phyloP scores from a whole-genome alignment of 345 rosid genomes.

The Nasturtium officinale region DNA sequence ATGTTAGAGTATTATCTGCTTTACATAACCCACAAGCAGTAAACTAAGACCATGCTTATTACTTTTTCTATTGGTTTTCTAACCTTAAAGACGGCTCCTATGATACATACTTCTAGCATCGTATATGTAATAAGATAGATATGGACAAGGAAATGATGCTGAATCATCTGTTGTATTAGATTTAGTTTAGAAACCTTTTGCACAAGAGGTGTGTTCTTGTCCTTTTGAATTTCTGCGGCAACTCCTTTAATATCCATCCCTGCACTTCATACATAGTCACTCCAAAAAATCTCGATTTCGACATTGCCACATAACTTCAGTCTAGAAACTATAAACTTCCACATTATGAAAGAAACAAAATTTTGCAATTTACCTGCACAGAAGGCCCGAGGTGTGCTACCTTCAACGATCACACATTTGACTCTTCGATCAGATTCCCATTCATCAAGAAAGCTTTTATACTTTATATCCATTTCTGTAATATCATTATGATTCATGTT shows the following conservation, averaged over 20 bases:
- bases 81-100: conserved; percentile 2
- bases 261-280: conserved; percentile 57
- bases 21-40: conserved; percentile 80
- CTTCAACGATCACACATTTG: conserved; percentile 77
- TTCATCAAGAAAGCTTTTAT: conserved; percentile 73
- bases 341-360: background rate
- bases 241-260: conserved; percentile 95
- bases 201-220: conserved; percentile 74
- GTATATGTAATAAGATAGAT: background rate
- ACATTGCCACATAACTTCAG: background rate
- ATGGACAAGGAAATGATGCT: conserved; percentile 3
- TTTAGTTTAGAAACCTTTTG: conserved; percentile 56
- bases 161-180: conserved; percentile 32
- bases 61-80: background rate
- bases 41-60: conserved; percentile 50
- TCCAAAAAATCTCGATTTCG: conserved; percentile 24
- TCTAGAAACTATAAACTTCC: conserved; percentile 24
- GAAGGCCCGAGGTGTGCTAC: conserved; percentile 79
- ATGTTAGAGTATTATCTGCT: conserved; percentile 48
- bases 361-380: conserved; percentile 65
- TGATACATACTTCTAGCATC: conserved; percentile 9
- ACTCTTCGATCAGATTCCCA: conserved; percentile 86
- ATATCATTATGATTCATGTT: background rate
- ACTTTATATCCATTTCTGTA: conserved; percentile 83
- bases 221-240: conserved; percentile 72